Base-by-base conservation (phyloP, 2,329 filamentous ascomycete genomes). In the Beauveria caledonica region DNA sequence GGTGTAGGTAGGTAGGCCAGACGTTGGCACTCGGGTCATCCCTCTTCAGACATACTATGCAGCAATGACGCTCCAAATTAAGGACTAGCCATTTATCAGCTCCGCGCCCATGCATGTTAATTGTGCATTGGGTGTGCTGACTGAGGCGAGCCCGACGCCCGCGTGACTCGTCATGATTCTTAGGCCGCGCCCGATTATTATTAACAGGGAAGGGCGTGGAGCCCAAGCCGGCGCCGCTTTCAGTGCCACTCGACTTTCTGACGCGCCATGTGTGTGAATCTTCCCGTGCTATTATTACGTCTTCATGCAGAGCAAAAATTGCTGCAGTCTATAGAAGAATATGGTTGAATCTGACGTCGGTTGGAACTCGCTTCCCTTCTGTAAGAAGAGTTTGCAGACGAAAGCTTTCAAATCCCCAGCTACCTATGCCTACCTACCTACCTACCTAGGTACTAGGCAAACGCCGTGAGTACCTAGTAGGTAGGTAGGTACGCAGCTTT, bases 181-280 rank as follows among this genome's bases (percentile, higher is more conserved):
- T 36, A 6, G 49, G 21, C 36, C 23, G 46, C 56, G 46, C 46
- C 45, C 56, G 51, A 50, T 42, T 36, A 46, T 25, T 39, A 48
- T 33, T 40, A 49, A 19, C 54, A 44, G 39, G 46, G 48, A 58
- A 58, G 46, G 56, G 56, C 56, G 46, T 58, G 46, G 56, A 58
- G 46, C 56, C 46, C 56, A 58, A 33, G 45, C 36, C 23, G 56
- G 19, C 17, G 36, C 56, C 45, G 55, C 21, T 45, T 46, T 48
- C 44, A n/a, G 46, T 58, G 36, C 36, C 36, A 51, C 36, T 17
- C 17, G 25, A 23, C 29, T 42, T 44, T 33, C 46, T n/a, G 29
- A 44, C 44, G 13, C 44, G 5, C 19, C 21, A 25, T 40, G 11
- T 36, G 49, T 36, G 27, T 9, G 29, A 36, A 11, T 29, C n/a